Evolutionary conservation across 2,329 filamentous ascomycete species (phyloP).

Genomic region (Apiospora aurea): DNA sequence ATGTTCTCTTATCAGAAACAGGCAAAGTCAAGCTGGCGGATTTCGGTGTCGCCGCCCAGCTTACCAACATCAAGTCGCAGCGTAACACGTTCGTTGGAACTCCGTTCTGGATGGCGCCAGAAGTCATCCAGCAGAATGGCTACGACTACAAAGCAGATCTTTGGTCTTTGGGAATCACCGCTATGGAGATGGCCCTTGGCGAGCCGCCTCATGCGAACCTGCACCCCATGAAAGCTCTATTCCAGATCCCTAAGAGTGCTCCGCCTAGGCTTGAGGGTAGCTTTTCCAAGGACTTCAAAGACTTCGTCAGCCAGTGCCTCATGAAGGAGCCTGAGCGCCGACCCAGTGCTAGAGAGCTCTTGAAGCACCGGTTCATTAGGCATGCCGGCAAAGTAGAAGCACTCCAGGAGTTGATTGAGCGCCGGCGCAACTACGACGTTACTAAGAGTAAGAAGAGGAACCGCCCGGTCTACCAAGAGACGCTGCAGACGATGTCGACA

Average conservation of each 20-base stretch:
- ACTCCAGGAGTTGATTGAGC: conserved; percentile 84
- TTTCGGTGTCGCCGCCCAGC: conserved; percentile 94
- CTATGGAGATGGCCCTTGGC: conserved; percentile 86
- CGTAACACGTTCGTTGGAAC: conserved; percentile 97
- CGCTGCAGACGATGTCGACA: conserved; percentile 74
- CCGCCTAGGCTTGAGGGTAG: conserved; percentile 84
- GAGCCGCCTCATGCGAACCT: conserved; percentile 87
- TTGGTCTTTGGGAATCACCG: conserved; percentile 91
- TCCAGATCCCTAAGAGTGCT: conserved; percentile 87
- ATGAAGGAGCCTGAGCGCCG: conserved; percentile 89
- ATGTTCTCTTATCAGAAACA: conserved; percentile 87
- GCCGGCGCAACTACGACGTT: conserved; percentile 83
- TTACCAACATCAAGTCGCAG: conserved; percentile 97
- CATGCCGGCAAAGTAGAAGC: conserved; percentile 87
- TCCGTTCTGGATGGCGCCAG: conserved; percentile 96
- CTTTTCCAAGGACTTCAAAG: conserved; percentile 90
- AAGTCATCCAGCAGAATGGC: conserved; percentile 87
- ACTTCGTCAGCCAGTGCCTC: conserved; percentile 89
- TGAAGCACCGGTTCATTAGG: conserved; percentile 88
- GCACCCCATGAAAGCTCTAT: conserved; percentile 93
- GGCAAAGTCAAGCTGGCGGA: conserved; percentile 96
- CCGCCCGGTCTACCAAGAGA: conserved; percentile 92
- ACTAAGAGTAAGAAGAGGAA: conserved; percentile 73
- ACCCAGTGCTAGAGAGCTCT: conserved; percentile 83
- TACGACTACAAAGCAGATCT: conserved; percentile 92